Percentiles rank a stretch among this genome's conserved stretches.
These are phyloP conservation scores for Mycena polygramma DNA, from an alignment of 768 basidiomycete species.

Conservation along the genomic window DNA sequence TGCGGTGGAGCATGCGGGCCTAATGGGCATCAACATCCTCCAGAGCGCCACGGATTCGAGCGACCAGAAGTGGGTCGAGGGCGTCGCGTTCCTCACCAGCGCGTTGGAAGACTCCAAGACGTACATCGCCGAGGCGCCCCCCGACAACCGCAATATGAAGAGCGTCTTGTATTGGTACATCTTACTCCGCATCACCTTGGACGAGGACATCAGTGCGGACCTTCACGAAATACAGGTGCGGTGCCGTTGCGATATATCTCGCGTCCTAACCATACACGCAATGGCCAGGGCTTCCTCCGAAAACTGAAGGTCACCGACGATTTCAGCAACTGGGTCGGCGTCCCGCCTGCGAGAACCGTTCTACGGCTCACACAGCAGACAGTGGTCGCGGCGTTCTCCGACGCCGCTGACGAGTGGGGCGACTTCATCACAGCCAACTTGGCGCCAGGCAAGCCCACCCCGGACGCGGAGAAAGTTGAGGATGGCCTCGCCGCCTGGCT, in stretches of 20 bases:
- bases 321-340: constrained; percentile 60
- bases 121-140: constrained; percentile 69
- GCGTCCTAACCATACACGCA: background rate
- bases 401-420: constrained; percentile 62
- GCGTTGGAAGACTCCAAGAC: constrained; percentile 72
- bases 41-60: constrained; percentile 58
- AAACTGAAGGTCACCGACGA: constrained; percentile 68
- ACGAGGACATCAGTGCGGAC: constrained; percentile 63
- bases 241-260: constrained; percentile 22
- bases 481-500: constrained; percentile 74
- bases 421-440: constrained; percentile 54
- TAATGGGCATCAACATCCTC: constrained; percentile 65
- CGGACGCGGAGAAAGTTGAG: constrained; percentile 56
- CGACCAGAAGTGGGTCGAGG: constrained; percentile 66
- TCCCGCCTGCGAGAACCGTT: constrained; percentile 62
- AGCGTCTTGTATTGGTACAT: constrained; percentile 72
- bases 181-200: constrained; percentile 63
- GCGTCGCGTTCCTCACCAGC: constrained; percentile 70
- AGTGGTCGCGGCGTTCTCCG: constrained; percentile 60
- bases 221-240: constrained; percentile 65
- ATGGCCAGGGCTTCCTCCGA: constrained; percentile 48
- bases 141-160: constrained; percentile 73
- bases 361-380: constrained; percentile 66
- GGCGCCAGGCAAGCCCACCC: constrained; percentile 44
- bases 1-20: constrained; percentile 71